These are phyloP conservation scores for Zhuliangozyma parablackwelliae DNA, from an alignment of 1,139 yeast genomes.

Conservation along the genomic window DNA sequence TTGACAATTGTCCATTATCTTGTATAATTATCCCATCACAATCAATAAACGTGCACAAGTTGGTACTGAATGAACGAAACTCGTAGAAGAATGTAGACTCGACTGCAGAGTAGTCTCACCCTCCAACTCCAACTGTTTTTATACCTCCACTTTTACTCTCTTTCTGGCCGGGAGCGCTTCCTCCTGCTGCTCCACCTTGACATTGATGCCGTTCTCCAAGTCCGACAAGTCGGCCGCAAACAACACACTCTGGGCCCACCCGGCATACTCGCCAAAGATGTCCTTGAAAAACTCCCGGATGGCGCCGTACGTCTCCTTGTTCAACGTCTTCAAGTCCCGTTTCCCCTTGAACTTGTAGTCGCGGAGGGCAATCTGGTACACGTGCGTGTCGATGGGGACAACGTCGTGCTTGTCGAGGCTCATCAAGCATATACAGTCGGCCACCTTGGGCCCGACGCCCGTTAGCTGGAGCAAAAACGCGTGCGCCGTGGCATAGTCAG, in stretches of 20 bases:
- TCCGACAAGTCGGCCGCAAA: slow-evolving; percentile 79
- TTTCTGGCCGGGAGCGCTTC: too few relatives aligned
- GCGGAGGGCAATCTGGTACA: slow-evolving; percentile 83
- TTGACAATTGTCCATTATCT: too few relatives aligned
- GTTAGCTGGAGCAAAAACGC: slow-evolving; percentile 60
- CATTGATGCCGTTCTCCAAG: slow-evolving; percentile 49
- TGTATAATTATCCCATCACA: too few relatives aligned
- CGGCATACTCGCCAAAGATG: slow-evolving; percentile 88
- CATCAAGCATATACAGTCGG: slow-evolving; percentile 89
- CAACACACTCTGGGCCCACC: slow-evolving; percentile 95
- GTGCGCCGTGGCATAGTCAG: slow-evolving; percentile 56
- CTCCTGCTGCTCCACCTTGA: neutral
- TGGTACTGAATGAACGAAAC: too few relatives aligned
- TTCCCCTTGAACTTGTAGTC: slow-evolving; percentile 64
- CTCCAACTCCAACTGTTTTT: too few relatives aligned
- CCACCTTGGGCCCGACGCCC: slow-evolving; percentile 98
- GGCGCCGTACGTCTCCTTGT: slow-evolving; percentile 54
- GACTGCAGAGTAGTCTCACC: too few relatives aligned
- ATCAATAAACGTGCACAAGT: too few relatives aligned
- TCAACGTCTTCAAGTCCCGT: slow-evolving; percentile 45
- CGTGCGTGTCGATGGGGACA: slow-evolving; percentile 96
- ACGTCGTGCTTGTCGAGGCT: slow-evolving; percentile 82
- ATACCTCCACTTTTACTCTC: too few relatives aligned
- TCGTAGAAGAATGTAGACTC: too few relatives aligned
- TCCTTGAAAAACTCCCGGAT: slow-evolving; percentile 59